These are phyloP conservation scores for Cordyceps javanica DNA, from an alignment of 2,329 filamentous ascomycete genomes.

Conservation along the genomic window DNA sequence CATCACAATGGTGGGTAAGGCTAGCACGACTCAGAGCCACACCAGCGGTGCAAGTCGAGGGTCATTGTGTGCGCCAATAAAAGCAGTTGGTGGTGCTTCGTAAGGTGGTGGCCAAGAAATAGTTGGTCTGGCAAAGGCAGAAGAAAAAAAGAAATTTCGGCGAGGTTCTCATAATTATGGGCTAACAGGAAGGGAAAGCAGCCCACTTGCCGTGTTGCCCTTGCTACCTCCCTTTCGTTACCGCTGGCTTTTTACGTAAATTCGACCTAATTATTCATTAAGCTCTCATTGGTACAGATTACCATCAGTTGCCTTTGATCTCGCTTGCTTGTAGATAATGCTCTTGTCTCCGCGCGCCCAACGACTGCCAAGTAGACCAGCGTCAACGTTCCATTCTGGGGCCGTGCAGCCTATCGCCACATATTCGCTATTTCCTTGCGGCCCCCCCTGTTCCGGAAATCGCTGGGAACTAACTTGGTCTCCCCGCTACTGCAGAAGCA, in stretches of 20 bases:
- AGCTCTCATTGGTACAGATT: too few relatives aligned
- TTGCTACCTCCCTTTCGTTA: too few relatives aligned
- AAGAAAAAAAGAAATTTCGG: not conserved
- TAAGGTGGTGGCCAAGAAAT: not conserved
- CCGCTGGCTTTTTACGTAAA: too few relatives aligned
- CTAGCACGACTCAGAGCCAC: not conserved
- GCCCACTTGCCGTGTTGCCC: not conserved
- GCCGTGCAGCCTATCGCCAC: not conserved
- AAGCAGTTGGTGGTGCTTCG: not conserved
- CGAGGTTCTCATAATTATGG: not conserved
- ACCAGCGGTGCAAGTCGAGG: not conserved
- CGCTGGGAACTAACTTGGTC: not conserved
- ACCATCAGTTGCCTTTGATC: not conserved
- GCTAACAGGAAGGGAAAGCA: not conserved
- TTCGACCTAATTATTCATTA: too few relatives aligned
- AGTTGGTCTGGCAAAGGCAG: not conserved
- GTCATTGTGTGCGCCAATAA: not conserved
- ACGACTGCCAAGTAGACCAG: not conserved
- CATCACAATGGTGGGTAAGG: not conserved
- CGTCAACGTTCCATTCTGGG: not conserved
- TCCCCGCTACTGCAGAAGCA: not conserved
- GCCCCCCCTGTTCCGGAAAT: slow-evolving; percentile 7
- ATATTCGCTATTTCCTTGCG: not conserved
- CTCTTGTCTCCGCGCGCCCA: not conserved
- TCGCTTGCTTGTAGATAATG: not conserved